Evolutionary conservation across 1,284 basidiomycete genomes (phyloP).

Genomic region (Termitomyces sp.): DNA sequence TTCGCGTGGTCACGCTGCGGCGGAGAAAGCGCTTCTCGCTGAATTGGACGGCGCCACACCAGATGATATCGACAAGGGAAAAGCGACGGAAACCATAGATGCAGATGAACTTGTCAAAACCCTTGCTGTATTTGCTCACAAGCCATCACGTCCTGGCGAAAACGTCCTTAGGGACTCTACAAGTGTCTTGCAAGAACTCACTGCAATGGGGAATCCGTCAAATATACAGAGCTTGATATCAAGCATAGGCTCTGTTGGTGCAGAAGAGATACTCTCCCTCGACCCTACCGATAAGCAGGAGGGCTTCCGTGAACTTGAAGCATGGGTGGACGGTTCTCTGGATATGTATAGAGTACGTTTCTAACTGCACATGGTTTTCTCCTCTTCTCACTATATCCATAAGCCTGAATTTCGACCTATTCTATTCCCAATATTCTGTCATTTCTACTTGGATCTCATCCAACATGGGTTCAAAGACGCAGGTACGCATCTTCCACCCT

Average conservation of each 20-base stretch:
- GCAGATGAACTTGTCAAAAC: conserved; percentile 64
- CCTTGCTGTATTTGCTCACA: conserved; percentile 61
- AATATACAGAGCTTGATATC: conserved; percentile 72
- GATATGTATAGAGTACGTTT: conserved; percentile 75
- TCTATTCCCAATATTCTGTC: conserved; percentile 93
- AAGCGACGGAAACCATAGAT: conserved; percentile 47
- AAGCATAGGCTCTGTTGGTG: conserved; percentile 70
- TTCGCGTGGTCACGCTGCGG: conserved; percentile 72
- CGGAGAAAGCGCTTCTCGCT: conserved; percentile 71
- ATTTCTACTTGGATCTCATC: conserved; percentile 95
- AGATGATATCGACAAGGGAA: conserved; percentile 55
- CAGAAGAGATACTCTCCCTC: conserved; percentile 76
- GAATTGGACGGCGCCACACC: conserved; percentile 55
- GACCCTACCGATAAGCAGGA: conserved; percentile 89
- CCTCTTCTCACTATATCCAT: conserved; percentile 9
- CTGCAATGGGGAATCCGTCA: conserved; percentile 55
- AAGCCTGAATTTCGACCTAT: conserved; percentile 93
- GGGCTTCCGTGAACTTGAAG: conserved; percentile 82
- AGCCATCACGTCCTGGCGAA: conserved; percentile 57
- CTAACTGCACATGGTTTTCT: background rate
- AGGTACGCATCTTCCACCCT: conserved; percentile 43
- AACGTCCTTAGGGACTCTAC: conserved; percentile 62
- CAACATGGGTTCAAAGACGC: conserved; percentile 88
- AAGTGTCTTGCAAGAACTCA: conserved; percentile 62
- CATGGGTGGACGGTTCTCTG: conserved; percentile 90